These are phyloP conservation scores for Penicillium desertorum DNA, from an alignment of 495 filamentous ascomycete genomes.

Conservation along the genomic window DNA sequence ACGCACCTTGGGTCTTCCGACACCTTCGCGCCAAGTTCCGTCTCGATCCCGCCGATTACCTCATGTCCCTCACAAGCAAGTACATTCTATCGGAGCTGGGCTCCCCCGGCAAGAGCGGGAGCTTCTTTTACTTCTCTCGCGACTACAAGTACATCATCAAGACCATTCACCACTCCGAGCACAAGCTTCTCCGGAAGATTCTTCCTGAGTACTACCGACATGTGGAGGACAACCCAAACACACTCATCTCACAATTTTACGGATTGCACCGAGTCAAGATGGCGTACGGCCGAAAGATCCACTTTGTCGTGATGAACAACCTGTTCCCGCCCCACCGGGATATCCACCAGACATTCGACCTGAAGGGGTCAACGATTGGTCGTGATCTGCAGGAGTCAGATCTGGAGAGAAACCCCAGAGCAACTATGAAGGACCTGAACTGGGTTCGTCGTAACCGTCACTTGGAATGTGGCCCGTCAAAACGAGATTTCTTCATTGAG, in stretches of 20 bases:
- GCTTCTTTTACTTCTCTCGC: slow-evolving; percentile 99
- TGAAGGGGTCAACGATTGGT: slow-evolving; percentile 97
- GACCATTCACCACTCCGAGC: slow-evolving; percentile 95
- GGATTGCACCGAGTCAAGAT: slow-evolving; percentile 97
- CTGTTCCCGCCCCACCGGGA: slow-evolving; percentile 96
- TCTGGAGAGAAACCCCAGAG: slow-evolving; percentile 82
- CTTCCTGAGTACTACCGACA: slow-evolving; percentile 93
- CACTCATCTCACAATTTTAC: slow-evolving; percentile 96
- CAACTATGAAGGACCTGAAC: slow-evolving; percentile 95
- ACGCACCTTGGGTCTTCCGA: slow-evolving; percentile 98
- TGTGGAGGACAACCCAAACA: slow-evolving; percentile 90
- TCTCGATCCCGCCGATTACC: slow-evolving; percentile 94
- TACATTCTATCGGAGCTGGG: slow-evolving; percentile 97
- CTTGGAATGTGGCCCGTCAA: slow-evolving; percentile 81
- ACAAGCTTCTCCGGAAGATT: slow-evolving; percentile 90
- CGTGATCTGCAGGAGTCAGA: slow-evolving; percentile 88
- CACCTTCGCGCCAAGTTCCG: slow-evolving; percentile 85
- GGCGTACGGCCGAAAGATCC: slow-evolving; percentile 96
- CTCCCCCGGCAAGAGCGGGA: slow-evolving; percentile 96
- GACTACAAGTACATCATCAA: slow-evolving; percentile 99
- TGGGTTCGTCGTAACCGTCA: slow-evolving; percentile 86
- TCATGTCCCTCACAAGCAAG: slow-evolving; percentile 97
- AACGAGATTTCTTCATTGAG: slow-evolving; percentile 80
- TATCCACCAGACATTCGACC: slow-evolving; percentile 94
- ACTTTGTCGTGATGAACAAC: slow-evolving; percentile 99